Base-by-base conservation (phyloP, 176 grass and related monocot genomes). In the Carex cristatella region DNA sequence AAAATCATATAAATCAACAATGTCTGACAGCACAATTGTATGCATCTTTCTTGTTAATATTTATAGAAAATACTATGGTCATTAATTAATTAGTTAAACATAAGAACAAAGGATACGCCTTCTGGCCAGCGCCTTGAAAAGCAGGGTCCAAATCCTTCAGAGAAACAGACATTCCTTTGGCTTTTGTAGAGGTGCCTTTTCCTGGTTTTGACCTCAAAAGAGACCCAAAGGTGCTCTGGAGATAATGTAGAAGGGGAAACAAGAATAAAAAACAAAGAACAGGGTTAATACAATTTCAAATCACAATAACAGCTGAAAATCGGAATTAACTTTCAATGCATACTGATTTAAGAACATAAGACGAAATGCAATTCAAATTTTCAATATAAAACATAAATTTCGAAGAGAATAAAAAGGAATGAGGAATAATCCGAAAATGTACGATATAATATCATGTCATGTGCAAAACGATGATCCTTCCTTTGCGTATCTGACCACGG, bases 101-200 rank as follows among this genome's bases (percentile, higher is more conserved):
- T 82, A 79, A 57, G 44, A 79, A 75, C 13, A 85, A 93, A 93
- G 91, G 87, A 97, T 97, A 94, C 91, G 92, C 91, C 72, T 97
- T 97, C 61, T 91, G 88, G n/a, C 94, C 94, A 72, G 88, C 89
- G 31, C 91, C 94, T 2, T 84, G 89, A 72, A 97, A 97, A 63
- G 88, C 88, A 10, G 89, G 89, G 73, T 97, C 91, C 82, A 97
- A 93, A 91, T 97, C 91, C 49, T 91, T 97, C 91, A 97, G 86
- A 49, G 94, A 94, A 81, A 94, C 84, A 18, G 91, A 86, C 94
- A 97, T 97, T 31, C 3, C 67, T 76, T 31, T 88, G 38, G 57
- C 53, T 54, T 83, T 82, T 65, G 84, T 9, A 13, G 72, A 89
- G 89, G 65, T 88, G 70, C 19, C 79, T 86, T 84, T 23, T 12